phyloP scores from a whole-genome alignment of 148 eudicot genomes.

The Chenopodium formosanum region DNA sequence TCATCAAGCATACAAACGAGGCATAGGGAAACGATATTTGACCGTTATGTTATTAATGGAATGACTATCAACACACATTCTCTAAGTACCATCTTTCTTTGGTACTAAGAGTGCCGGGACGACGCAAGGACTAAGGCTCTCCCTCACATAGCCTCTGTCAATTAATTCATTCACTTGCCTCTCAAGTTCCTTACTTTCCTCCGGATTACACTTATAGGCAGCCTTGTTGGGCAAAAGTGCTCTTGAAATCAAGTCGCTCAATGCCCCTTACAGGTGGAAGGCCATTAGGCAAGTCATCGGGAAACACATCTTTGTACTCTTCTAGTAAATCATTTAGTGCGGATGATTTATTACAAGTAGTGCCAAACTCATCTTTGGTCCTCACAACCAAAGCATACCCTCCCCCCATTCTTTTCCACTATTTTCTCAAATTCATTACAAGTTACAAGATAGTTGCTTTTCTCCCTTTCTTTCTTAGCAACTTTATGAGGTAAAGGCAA shows the following conservation, averaged over 20 bases:
- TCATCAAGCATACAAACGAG: no score
- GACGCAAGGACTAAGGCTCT: no score
- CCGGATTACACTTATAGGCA: not conserved
- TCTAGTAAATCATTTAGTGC: not conserved
- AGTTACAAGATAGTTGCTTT: not conserved
- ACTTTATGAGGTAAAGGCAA: not conserved
- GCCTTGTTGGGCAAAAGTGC: not conserved
- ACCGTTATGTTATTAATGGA: no score
- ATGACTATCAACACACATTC: no score
- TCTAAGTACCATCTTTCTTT: no score
- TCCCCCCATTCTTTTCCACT: not conserved
- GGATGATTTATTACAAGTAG: no score
- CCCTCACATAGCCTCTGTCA: no score
- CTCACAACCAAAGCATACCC: not conserved
- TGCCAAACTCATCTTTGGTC: not conserved
- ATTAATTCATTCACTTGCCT: no score
- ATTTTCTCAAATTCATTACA: not conserved
- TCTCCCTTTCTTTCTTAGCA: not conserved
- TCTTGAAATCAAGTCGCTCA: not conserved
- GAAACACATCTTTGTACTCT: not conserved
- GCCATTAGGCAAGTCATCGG: not conserved
- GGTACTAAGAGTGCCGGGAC: no score
- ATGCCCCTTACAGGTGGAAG: not conserved
- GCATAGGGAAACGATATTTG: no score
- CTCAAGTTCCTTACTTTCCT: not conserved